Evolutionary conservation across 2,329 filamentous ascomycete genomes (phyloP).

Genomic region (Claviceps maximensis): DNA sequence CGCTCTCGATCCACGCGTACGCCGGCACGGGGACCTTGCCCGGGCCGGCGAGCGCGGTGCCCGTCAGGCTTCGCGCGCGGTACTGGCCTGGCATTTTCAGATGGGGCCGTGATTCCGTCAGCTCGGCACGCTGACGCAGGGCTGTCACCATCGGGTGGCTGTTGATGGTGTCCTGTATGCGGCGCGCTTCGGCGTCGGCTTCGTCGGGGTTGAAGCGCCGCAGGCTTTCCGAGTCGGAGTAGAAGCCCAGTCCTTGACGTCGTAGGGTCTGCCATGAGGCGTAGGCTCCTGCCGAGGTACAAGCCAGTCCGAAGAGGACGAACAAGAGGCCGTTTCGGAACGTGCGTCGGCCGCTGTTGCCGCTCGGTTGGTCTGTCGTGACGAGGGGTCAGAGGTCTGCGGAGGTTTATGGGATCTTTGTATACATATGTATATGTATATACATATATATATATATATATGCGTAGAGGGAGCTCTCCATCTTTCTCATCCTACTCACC

Average conservation of each 20-base stretch:
- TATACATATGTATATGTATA: too few relatives aligned
- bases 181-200: slow-evolving; percentile 35
- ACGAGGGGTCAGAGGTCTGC: neutral
- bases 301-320: slow-evolving; percentile 18
- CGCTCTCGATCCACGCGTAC: slow-evolving; percentile 58
- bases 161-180: slow-evolving; percentile 62
- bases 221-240: slow-evolving; percentile 58
- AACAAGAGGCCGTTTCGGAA: slow-evolving; percentile 14
- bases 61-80: slow-evolving; percentile 66
- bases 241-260: slow-evolving; percentile 24
- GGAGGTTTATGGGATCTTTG: too few relatives aligned
- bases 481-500: neutral
- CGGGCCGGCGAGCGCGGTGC: slow-evolving; percentile 61
- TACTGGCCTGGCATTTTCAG: slow-evolving; percentile 66
- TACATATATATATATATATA: too few relatives aligned
- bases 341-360: neutral
- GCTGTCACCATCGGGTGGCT: slow-evolving; percentile 59
- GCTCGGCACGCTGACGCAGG: slow-evolving; percentile 53
- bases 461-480: too few relatives aligned
- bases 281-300: slow-evolving; percentile 18
- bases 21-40: slow-evolving; percentile 72
- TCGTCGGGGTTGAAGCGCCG: slow-evolving; percentile 42
- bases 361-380: neutral
- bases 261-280: slow-evolving; percentile 24
- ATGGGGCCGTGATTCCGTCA: slow-evolving; percentile 70